Percentiles rank a stretch among this genome's conserved stretches.
phyloP scores from a whole-genome alignment of 164 flowering plant genomes.

The Annona cherimola region DNA sequence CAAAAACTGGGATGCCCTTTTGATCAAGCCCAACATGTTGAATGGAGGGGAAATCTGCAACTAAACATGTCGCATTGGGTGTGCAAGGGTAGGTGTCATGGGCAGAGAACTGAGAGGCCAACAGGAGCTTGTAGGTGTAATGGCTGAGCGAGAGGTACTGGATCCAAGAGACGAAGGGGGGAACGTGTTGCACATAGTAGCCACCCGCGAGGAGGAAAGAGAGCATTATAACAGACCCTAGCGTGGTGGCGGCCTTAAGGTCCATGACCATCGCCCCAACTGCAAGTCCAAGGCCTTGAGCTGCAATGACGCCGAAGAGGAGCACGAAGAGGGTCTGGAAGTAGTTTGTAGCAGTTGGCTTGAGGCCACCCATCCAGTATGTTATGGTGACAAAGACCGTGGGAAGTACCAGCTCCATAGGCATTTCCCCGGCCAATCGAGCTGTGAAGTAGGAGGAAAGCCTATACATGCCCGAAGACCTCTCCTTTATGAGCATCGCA shows the following conservation, averaged over 20 bases:
- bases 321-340: slow-evolving; percentile 35
- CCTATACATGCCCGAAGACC: slow-evolving; percentile 64
- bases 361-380: slow-evolving; percentile 79
- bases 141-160: slow-evolving; percentile 48
- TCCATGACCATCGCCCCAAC: slow-evolving; percentile 69
- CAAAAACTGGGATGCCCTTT: slow-evolving; percentile 18
- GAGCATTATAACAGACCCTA: slow-evolving; percentile 54
- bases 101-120: slow-evolving; percentile 43
- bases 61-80: slow-evolving; percentile 19
- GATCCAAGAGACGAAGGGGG: slow-evolving; percentile 56
- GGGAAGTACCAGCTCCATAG: slow-evolving; percentile 81
- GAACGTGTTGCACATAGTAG: slow-evolving; percentile 65
- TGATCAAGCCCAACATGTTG: slow-evolving; percentile 42
- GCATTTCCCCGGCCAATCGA: slow-evolving; percentile 45
- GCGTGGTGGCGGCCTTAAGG: slow-evolving; percentile 41
- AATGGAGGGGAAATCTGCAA: slow-evolving; percentile 41
- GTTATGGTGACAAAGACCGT: slow-evolving; percentile 44
- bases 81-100: slow-evolving; percentile 43
- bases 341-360: slow-evolving; percentile 24
- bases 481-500: slow-evolving; percentile 55
- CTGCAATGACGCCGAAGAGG: slow-evolving; percentile 40
- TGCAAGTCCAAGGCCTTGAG: slow-evolving; percentile 76
- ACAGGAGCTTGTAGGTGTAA: slow-evolving; percentile 50
- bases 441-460: slow-evolving; percentile 78
- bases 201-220: slow-evolving; percentile 59